Evolutionary conservation across 2,329 filamentous ascomycete species (phyloP).

Genomic region (Cladosporium cucumerinum): DNA sequence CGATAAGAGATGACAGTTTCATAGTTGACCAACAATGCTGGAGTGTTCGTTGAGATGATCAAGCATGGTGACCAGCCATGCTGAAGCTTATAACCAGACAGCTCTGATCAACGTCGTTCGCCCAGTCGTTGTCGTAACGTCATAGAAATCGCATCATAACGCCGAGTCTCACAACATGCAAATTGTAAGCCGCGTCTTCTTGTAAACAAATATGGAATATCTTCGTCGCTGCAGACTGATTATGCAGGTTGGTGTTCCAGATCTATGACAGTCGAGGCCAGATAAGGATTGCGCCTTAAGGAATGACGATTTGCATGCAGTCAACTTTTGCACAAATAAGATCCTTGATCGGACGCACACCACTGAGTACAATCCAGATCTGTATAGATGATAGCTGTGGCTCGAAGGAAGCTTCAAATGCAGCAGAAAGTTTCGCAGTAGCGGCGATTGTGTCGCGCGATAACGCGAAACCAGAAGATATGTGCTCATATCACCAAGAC

Average conservation of each 20-base stretch:
- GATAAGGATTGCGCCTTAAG: background rate
- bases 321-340: background rate
- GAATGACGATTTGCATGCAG: background rate
- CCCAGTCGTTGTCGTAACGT: background rate
- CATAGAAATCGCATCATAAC: background rate
- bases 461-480: background rate
- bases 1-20: background rate
- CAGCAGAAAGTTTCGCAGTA: background rate
- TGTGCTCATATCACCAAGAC: conserved; percentile 16
- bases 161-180: background rate
- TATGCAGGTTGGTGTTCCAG: background rate
- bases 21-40: background rate
- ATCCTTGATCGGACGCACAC: background rate
- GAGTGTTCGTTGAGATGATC: background rate
- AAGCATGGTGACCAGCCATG: background rate
- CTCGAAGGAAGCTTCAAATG: background rate
- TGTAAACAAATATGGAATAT: background rate
- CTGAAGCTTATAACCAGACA: background rate
- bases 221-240: background rate
- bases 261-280: background rate
- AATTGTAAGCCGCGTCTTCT: background rate
- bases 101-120: background rate
- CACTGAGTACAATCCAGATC: background rate
- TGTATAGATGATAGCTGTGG: background rate
- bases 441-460: background rate